These are phyloP conservation scores for Halophytophthora polymorphica DNA, from an alignment of 352 stramenopile genomes.

Conservation along the genomic window DNA sequence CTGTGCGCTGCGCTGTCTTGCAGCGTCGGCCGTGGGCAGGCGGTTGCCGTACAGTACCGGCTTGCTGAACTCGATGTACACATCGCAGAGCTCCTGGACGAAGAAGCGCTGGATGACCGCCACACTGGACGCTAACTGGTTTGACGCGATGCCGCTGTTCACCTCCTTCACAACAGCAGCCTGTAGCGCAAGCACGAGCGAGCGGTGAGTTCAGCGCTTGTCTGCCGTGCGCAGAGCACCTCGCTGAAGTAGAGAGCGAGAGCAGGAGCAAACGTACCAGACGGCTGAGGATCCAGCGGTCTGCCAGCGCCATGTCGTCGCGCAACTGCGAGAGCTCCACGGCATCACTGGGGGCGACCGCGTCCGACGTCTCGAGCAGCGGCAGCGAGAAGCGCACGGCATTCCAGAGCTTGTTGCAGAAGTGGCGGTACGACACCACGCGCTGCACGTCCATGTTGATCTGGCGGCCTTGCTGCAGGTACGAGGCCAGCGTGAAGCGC, in stretches of 20 bases:
- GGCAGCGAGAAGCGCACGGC: constrained; percentile 74
- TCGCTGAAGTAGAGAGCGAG: neutral
- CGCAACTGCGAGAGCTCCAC: constrained; percentile 26
- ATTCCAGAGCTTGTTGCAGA: constrained; percentile 91
- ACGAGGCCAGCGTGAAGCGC: constrained; percentile 96
- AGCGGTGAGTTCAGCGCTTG: constrained; percentile 5
- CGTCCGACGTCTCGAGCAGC: constrained; percentile 34
- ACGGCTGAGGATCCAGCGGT: constrained; percentile 86
- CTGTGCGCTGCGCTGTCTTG: constrained; percentile 79
- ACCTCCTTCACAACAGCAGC: constrained; percentile 50
- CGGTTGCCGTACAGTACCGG: constrained; percentile 76
- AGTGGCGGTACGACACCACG: constrained; percentile 81
- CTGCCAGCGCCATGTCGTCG: constrained; percentile 51
- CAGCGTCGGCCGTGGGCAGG: constrained; percentile 31
- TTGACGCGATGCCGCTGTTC: constrained; percentile 65
- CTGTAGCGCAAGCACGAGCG: constrained; percentile 12
- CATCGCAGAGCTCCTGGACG: constrained; percentile 83
- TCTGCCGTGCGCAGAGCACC: neutral
- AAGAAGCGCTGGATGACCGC: constrained; percentile 79
- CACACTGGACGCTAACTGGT: constrained; percentile 69
- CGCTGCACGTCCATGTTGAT: constrained; percentile 89
- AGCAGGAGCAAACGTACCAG: constrained; percentile 34
- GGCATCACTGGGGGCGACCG: neutral
- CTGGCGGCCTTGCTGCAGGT: constrained; percentile 86
- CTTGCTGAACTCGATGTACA: constrained; percentile 90